Conservation (phyloP, 2,329 filamentous ascomycete genomes). For the Cladosporium sp. region DNA sequence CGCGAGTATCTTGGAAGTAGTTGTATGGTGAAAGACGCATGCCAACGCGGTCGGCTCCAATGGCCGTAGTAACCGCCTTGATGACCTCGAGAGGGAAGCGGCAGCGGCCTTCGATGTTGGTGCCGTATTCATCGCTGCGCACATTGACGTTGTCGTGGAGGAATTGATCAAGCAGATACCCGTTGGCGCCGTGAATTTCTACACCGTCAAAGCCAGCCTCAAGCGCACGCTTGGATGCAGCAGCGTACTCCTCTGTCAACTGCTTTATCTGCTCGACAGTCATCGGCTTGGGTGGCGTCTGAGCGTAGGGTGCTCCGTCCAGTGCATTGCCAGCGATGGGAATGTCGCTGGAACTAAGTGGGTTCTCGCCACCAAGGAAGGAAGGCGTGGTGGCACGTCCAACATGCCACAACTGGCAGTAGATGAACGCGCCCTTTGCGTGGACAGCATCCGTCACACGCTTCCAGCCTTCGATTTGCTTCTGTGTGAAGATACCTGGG, state of each 20-base stretch:
- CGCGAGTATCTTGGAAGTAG: conserved; percentile 62
- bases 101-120: conserved; percentile 49
- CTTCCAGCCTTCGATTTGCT: conserved; percentile 62
- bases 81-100: conserved; percentile 56
- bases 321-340: conserved; percentile 35
- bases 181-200: conserved; percentile 45
- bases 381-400: conserved; percentile 49
- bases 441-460: conserved; percentile 64
- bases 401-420: conserved; percentile 62
- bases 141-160: conserved; percentile 60
- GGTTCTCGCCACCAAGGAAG: conserved; percentile 28
- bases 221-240: conserved; percentile 45
- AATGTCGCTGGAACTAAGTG: conserved; percentile 37
- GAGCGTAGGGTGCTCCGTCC: conserved; percentile 37
- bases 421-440: conserved; percentile 63
- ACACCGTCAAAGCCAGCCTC: conserved; percentile 62
- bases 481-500: conserved; percentile 58
- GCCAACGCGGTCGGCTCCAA: conserved; percentile 51
- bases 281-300: conserved; percentile 40
- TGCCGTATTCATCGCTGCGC: conserved; percentile 50
- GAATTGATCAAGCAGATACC: conserved; percentile 66
- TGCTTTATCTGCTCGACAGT: conserved; percentile 42
- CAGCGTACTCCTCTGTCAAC: conserved; percentile 39
- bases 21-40: conserved; percentile 64
- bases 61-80: conserved; percentile 48